Base-by-base conservation (phyloP, 2,329 filamentous ascomycete species). In the Pseudocercospora eumusae region DNA sequence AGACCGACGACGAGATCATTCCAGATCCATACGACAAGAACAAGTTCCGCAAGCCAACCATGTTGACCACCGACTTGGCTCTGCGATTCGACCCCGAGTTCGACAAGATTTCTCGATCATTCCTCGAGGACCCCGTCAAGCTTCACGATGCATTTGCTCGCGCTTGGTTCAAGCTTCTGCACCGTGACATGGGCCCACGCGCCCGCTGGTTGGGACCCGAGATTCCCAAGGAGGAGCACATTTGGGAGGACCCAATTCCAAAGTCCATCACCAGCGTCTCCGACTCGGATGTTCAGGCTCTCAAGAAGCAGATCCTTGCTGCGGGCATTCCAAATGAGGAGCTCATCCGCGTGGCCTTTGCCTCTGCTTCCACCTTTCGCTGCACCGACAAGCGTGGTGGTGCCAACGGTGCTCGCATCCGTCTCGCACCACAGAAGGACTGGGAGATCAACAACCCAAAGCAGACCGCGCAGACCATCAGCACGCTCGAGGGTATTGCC, bases 131-230 rank as follows among this genome's bases (percentile, higher is more conserved):
- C 77, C 87, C 87, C 1, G 82, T 89, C 50, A 78, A 90, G 80
- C 82, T 92, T 42, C 82, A 82, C 58, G 86, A 91, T 64, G 86
- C 84, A 8, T 93, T 92, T 71, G 81, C 83, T 21, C 84, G 85
- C 55, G 90, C 90, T 13, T 93, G 90, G 90, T 93, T 91, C 84
- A 92, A 93, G 85, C 84, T 93, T 45, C 81, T 89, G 33, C 90
- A 93, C 80, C 89, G 90, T 79, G 90, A 92, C 75, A 84, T 93
- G 78, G 90, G 90, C 15, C 90, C 90, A 47, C 80, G 84, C 58
- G 74, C 82, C 23, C 88, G 88, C 73, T 92, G 89, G 81, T 71
- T 92, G 52, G 90, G 90, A 28, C 89, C 90, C 1, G 90, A 93
- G 76, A 81, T 91, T 18, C 89, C 90, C 53, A 79, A 81, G 57